Base-by-base conservation (phyloP, 2,329 filamentous ascomycete genomes). In the Xylaria sp. region DNA sequence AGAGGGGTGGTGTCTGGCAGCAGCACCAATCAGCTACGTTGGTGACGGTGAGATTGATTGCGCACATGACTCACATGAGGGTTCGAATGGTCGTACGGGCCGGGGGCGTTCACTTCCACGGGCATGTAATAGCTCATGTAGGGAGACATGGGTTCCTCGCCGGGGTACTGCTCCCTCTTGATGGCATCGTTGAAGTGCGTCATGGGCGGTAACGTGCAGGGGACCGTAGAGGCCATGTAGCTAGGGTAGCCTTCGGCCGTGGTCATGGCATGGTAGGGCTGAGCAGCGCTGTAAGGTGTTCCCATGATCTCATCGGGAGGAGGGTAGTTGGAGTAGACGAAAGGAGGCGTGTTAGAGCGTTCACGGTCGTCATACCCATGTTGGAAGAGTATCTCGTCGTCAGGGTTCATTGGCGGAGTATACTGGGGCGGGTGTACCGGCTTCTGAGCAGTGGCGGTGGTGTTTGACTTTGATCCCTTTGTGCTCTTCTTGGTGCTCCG, bases 1-100 rank as follows among this genome's bases (percentile, higher is more conserved):
- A 92, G 75, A 94, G 88, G 78, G 92, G 90, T 82, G 92, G 92
- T 80, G 92, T 94, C 92, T 94, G 83, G 76, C 74, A 80, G 76
- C 75, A 71, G 65, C 71, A 81, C 79, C 80, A 80, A 83, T 87
- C 84, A 87, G 86, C 84, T 83, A 82, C 79, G 79, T 77, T 78
- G 75, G 76, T 81, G 80, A 80, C 80, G 79, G 76, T 79, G 78
- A 79, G 80, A 79, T 75, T 78, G 77, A 77, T 80, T 78, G 77
- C 82, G 83, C 77, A 80, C 84, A 80, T 83, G 83, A 90, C 89
- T 91, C 90, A 94, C 92, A 88, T 92, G 91, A 86, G 90, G 88
- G 81, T 88, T 87, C 80, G 88, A 88, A 75, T 89, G 84, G 79
- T 91, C 88, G 84, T 92, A 93, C 31, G 87, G 84, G 74, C 88